phyloP scores from a whole-genome alignment of 2,329 filamentous ascomycete genomes.

The Pseudogymnoascus sp. region DNA sequence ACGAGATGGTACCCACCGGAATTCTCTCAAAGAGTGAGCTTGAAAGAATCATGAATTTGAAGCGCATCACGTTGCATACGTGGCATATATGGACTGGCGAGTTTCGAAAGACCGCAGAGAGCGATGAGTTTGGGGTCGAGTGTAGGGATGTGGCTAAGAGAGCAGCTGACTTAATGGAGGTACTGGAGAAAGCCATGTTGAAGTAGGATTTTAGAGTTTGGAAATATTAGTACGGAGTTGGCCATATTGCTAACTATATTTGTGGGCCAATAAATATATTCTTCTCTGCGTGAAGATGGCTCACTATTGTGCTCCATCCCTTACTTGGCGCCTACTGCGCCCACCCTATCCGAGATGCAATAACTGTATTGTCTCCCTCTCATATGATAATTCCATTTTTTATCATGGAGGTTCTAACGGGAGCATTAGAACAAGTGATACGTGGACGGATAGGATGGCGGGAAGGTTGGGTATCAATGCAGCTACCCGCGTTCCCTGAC shows the following conservation, averaged over 20 bases:
- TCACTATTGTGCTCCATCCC: not conserved
- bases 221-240: not conserved
- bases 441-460: not conserved
- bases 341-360: not conserved
- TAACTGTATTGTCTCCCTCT: not conserved
- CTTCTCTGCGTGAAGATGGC: not conserved
- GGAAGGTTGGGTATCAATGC: not conserved
- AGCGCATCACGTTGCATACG: not conserved
- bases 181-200: not conserved
- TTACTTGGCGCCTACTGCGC: not conserved
- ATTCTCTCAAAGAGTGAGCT: not conserved
- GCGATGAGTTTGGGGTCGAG: not conserved
- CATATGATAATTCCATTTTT: not conserved
- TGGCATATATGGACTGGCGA: not conserved
- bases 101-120: not conserved
- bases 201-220: not conserved
- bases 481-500: not conserved
- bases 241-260: not conserved
- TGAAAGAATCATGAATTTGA: not conserved
- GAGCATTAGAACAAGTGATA: not conserved
- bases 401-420: not conserved
- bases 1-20: not conserved
- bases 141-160: not conserved
- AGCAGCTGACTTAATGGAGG: conserved; percentile 10
- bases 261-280: not conserved